A percentile compares a stretch with the other conserved stretches of the same genome.
Evolutionary conservation across 192 early-diverging fungal species (phyloP).

Genomic region (Allomyces arbusculus): DNA sequence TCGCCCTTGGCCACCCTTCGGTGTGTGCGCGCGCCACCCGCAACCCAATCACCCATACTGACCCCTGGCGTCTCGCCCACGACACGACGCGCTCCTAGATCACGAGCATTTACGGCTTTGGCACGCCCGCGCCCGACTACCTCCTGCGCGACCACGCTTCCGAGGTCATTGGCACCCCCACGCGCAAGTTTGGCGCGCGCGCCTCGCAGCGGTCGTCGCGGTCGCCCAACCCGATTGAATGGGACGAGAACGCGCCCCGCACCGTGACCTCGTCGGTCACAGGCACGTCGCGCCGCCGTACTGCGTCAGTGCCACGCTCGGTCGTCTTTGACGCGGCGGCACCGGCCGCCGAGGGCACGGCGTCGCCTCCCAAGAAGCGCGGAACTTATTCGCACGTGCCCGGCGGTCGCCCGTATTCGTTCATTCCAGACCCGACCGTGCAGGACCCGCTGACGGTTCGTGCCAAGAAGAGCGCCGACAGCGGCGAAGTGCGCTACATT

Average conservation of each 20-base stretch:
- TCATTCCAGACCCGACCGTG: background rate
- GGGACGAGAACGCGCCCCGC: background rate
- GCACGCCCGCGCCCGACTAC: background rate
- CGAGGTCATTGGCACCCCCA: background rate
- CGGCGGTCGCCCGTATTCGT: background rate
- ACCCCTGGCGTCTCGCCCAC: no score
- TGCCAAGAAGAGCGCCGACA: background rate
- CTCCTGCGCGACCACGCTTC: background rate
- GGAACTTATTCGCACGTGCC: background rate
- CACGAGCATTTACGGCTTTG: background rate
- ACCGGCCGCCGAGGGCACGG: background rate
- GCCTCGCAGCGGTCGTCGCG: background rate
- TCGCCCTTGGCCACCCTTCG: no score
- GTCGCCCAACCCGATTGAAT: background rate
- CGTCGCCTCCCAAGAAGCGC: background rate
- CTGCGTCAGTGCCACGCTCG: background rate
- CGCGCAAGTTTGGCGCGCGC: background rate
- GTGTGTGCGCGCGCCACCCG: no score
- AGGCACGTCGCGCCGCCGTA: background rate
- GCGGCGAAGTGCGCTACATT: background rate
- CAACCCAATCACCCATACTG: no score
- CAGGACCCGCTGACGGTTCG: background rate
- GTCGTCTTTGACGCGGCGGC: background rate
- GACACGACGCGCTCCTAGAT: background rate
- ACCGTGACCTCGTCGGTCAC: background rate